These are phyloP conservation scores for Sabuloglossum arenarium DNA, from an alignment of 495 filamentous ascomycete genomes.

Conservation along the genomic window DNA sequence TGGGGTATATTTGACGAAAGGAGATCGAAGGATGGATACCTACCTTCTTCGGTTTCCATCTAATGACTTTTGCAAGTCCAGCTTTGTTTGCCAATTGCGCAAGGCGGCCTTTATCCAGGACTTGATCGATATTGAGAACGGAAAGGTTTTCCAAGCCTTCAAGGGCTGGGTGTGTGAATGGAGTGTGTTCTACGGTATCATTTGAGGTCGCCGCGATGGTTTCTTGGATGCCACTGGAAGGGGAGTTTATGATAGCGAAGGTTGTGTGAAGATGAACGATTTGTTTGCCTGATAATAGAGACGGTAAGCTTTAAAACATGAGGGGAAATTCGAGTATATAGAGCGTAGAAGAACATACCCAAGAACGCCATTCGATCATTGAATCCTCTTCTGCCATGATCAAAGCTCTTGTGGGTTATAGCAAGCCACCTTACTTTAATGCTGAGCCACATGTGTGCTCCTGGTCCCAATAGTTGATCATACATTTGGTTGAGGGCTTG, in stretches of 20 bases:
- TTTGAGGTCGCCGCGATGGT: conserved; percentile 6
- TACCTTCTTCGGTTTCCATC: conserved; percentile 78
- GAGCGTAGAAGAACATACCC: conserved; percentile 31
- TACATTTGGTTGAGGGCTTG: conserved; percentile 59
- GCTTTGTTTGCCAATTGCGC: conserved; percentile 44
- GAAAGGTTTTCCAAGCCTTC: conserved; percentile 49
- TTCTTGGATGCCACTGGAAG: conserved; percentile 11
- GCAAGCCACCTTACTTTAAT: conserved; percentile 95
- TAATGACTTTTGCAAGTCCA: conserved; percentile 46
- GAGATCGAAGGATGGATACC: conserved; percentile 9
- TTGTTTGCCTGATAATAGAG: conserved; percentile 39
- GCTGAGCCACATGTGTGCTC: conserved; percentile 48
- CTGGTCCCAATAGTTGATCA: conserved; percentile 42
- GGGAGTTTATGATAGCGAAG: conserved; percentile 40
- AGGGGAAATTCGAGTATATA: too few relatives aligned
- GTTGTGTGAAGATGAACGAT: conserved; percentile 64
- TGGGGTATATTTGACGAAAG: neutral
- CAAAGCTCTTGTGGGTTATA: conserved; percentile 95
- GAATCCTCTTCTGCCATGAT: conserved; percentile 80
- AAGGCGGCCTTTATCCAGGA: conserved; percentile 37
- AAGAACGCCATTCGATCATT: conserved; percentile 85
- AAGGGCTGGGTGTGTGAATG: conserved; percentile 54
- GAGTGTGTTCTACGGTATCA: conserved; percentile 33
- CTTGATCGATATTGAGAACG: conserved; percentile 27
- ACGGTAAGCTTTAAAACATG: neutral